phyloP scores from a whole-genome alignment of 2,329 filamentous ascomycete genomes.

The Rasamsonia emersonii region DNA sequence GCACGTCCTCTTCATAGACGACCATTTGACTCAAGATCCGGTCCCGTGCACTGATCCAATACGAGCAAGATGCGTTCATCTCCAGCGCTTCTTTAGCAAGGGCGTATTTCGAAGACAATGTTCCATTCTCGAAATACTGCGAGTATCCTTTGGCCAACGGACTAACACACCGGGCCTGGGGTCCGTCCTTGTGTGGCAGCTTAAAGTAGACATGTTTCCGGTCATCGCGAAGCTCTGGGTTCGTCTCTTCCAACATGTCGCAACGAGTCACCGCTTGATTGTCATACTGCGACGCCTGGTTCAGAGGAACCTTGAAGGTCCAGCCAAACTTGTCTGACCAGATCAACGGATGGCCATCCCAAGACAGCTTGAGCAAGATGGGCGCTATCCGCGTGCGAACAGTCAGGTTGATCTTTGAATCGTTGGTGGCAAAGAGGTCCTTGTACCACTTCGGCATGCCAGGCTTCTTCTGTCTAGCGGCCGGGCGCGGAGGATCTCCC shows the following conservation, averaged over 20 bases:
- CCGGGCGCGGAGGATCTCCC: conserved; percentile 65
- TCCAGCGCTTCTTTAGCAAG: conserved; percentile 93
- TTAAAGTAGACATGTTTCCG: conserved; percentile 68
- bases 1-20: conserved; percentile 64
- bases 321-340: conserved; percentile 94
- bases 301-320: conserved; percentile 70
- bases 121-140: conserved; percentile 82
- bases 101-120: conserved; percentile 72
- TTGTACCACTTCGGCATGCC: conserved; percentile 97
- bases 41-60: conserved; percentile 95
- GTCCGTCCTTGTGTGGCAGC: conserved; percentile 91
- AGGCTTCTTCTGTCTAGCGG: conserved; percentile 79
- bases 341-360: conserved; percentile 80
- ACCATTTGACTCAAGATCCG: conserved; percentile 94
- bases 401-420: conserved; percentile 61
- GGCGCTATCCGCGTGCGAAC: conserved; percentile 85
- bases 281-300: conserved; percentile 56
- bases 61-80: conserved; percentile 98
- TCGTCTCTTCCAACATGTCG: conserved; percentile 67
- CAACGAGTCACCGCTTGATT: conserved; percentile 65
- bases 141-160: conserved; percentile 89
- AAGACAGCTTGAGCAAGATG: conserved; percentile 70
- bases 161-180: conserved; percentile 70
- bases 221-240: conserved; percentile 59
- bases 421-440: conserved; percentile 66